A percentile compares a stretch with the other conserved stretches of the same genome.
Conservation (phyloP, 768 basidiomycete species). For the Tricholoma matsutake region DNA sequence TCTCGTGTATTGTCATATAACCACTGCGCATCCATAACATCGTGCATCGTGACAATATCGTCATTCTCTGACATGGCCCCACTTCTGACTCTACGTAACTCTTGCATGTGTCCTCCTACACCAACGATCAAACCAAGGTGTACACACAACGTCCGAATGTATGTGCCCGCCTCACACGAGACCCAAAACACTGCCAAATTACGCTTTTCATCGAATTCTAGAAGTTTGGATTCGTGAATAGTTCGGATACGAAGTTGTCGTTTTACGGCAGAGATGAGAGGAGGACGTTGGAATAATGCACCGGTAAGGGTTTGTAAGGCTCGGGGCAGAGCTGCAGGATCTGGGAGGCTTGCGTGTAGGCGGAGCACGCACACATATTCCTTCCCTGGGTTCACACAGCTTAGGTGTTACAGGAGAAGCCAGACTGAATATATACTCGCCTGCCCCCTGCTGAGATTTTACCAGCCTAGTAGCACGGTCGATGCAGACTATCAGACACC, state of each 20-base stretch:
- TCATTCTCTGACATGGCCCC: constrained; percentile 98
- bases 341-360: constrained; percentile 78
- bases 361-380: constrained; percentile 98
- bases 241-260: constrained; percentile 96
- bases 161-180: constrained; percentile 97
- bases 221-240: constrained; percentile 91
- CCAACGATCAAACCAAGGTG: constrained; percentile 92
- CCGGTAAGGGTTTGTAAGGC: constrained; percentile 96
- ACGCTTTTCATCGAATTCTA: constrained; percentile 97
- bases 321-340: constrained; percentile 83
- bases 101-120: constrained; percentile 99
- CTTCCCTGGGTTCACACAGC: constrained; percentile 59
- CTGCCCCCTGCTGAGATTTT: constrained; percentile 98
- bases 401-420: not conserved
- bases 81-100: constrained; percentile 88
- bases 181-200: constrained; percentile 99
- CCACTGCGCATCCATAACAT: constrained; percentile 99
- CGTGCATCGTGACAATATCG: constrained; percentile 99
- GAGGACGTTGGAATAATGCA: constrained; percentile 97
- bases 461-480: constrained; percentile 97
- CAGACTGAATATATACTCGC: constrained; percentile 38
- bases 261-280: constrained; percentile 98
- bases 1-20: constrained; percentile 96
- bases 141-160: constrained; percentile 94
- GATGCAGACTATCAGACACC: constrained; percentile 98